Conservation (phyloP, 805 yeast species). For the Myxozyma geophila region DNA sequence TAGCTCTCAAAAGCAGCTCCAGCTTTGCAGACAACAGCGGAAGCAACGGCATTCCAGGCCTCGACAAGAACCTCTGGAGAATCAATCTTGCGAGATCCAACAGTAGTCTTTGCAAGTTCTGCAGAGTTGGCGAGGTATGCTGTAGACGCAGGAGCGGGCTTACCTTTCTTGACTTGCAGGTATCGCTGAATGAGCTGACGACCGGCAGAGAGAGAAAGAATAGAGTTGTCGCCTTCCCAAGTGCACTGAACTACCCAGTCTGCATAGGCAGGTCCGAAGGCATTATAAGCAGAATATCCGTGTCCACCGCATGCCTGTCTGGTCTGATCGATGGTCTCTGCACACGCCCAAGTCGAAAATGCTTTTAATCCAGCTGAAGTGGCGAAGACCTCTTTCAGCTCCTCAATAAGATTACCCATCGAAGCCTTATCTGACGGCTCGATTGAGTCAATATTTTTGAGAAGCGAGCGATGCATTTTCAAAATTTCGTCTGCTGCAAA, state of each 20-base stretch:
- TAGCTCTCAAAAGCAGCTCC: constrained; percentile 42
- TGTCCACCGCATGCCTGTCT: constrained; percentile 97
- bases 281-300: constrained; percentile 92
- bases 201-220: constrained; percentile 82
- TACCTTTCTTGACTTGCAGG: constrained; percentile 49
- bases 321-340: constrained; percentile 80
- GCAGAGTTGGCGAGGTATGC: constrained; percentile 47
- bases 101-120: constrained; percentile 15
- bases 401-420: constrained; percentile 58
- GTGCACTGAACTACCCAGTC: constrained; percentile 99
- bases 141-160: constrained; percentile 54
- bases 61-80: constrained; percentile 30
- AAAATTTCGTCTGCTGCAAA: constrained; percentile 70
- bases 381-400: constrained; percentile 73
- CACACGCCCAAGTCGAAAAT: constrained; percentile 84
- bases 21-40: constrained; percentile 45
- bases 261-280: constrained; percentile 82
- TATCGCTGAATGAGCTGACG: constrained; percentile 67
- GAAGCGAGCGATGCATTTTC: constrained; percentile 54
- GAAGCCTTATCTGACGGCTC: constrained; percentile 53
- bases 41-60: constrained; percentile 48
- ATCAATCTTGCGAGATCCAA: constrained; percentile 27
- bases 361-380: constrained; percentile 89
- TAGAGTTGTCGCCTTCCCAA: constrained; percentile 97
- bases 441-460: constrained; percentile 53